Evolutionary conservation across 352 stramenopile species (phyloP).

Genomic region (Thraustochytrium sp.): DNA sequence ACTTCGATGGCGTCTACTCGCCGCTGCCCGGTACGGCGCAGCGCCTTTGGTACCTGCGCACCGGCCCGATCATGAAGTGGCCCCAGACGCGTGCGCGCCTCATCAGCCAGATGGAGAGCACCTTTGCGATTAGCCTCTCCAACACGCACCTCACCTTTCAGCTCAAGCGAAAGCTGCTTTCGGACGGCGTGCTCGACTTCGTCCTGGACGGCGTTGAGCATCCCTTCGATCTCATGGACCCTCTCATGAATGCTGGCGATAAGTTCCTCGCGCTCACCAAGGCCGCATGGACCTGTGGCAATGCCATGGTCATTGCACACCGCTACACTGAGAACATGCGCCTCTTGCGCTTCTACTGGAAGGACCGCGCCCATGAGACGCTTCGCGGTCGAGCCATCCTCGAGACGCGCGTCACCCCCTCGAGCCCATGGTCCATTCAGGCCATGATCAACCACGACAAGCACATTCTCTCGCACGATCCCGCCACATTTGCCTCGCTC

Average conservation of each 20-base stretch:
- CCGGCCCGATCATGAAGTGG: neutral
- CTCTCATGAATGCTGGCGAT: neutral
- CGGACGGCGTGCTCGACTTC: conserved; percentile 13
- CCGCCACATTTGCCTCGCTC: no score
- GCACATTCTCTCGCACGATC: no score
- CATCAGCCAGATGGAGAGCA: neutral
- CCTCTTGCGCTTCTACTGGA: conserved; percentile 1
- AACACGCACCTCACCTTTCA: neutral
- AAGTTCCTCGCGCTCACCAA: conserved; percentile 7
- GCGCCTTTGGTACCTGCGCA: neutral
- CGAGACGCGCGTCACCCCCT: neutral
- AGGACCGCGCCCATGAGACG: neutral
- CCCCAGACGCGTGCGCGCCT: neutral
- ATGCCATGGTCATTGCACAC: neutral
- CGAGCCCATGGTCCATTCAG: neutral
- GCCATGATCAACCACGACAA: no score
- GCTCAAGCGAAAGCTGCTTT: conserved; percentile 9
- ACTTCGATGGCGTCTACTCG: neutral
- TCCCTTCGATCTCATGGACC: conserved; percentile 14
- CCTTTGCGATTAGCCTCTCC: neutral
- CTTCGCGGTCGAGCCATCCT: neutral
- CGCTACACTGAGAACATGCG: neutral
- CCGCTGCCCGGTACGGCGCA: neutral
- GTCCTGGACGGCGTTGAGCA: conserved; percentile 2
- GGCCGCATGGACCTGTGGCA: neutral